Evolutionary conservation across 306 rosid genomes (phyloP), one percentile per base, ranked within the genome.

Genomic region (Cucumis melo): DNA sequence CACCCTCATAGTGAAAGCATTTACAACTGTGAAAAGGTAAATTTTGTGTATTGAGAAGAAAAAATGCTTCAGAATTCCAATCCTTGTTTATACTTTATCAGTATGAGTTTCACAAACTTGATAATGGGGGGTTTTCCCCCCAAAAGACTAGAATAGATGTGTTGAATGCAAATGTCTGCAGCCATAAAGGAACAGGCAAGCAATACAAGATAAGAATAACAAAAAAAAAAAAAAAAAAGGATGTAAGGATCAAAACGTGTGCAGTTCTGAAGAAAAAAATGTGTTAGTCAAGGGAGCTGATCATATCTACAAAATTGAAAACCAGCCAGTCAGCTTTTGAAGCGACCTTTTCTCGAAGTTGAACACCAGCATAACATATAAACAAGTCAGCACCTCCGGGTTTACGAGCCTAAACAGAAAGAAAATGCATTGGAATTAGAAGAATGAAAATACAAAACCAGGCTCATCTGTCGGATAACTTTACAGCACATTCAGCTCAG

Each of bases 341-440:
- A 6, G 97, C 97, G 48, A 94, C 97, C 63, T 91, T 86, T 59
- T 87, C 89, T 66, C 99, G 93, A 62, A 83, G 90, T 81, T 90
- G 92, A 79, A 94, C 95, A 71, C 99, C 96, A 5, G 86, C 96
- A 48, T 91, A 94, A 85, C 97, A 94, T 21, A 94, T 75, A 86
- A 90, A 94, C 86, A 89, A 8, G 79, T 94, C 92, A 5, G 99
- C 99, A 66, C 97, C 99, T 58, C 92, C 97, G 1, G 96, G 95
- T 82, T 81, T 81, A 36, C 95, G 90, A 51, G 95, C 97, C 97
- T 94, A 82, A 15, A 74, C 23, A 3, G 20, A 41, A 44, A 68
- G 20, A 42, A 68, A 21, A 68, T 42, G 74, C 74, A 44, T 42
- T 20, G 23, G 56, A 32, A 32, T 32, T 32, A 32, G 36, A 32